phyloP scores from a whole-genome alignment of 1,284 basidiomycete genomes.

The Tranzscheliella williamsii region DNA sequence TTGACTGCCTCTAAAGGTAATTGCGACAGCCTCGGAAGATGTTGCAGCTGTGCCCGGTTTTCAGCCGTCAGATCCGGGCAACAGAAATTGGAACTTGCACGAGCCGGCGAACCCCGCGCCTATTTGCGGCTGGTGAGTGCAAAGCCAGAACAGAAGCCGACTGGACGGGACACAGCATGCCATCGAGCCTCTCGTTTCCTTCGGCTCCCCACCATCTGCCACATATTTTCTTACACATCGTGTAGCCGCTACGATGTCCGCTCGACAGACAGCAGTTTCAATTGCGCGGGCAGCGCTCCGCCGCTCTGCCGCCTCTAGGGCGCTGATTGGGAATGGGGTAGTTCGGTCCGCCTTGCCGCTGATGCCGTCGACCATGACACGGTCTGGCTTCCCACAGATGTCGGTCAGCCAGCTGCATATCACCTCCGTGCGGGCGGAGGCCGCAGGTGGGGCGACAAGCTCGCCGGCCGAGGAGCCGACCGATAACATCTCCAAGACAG shows the following conservation, averaged over 20 bases:
- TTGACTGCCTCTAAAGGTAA: slow-evolving; percentile 33
- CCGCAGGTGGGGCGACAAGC: slow-evolving; percentile 23
- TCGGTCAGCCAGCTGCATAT: slow-evolving; percentile 8
- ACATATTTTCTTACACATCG: too few species aligned
- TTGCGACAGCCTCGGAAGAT: background rate
- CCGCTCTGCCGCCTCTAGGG: background rate
- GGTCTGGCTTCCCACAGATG: background rate
- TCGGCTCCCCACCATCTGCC: too few species aligned
- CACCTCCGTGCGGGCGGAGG: slow-evolving; percentile 5
- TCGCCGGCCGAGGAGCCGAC: slow-evolving; percentile 12
- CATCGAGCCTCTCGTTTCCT: too few species aligned
- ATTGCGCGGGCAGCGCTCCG: too few species aligned
- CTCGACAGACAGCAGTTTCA: too few species aligned
- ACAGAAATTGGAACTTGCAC: background rate
- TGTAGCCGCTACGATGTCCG: too few species aligned
- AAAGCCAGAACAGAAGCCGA: too few species aligned
- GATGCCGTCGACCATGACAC: slow-evolving; percentile 6
- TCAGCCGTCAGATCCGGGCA: background rate
- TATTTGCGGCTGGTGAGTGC: too few species aligned
- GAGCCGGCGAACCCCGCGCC: too few species aligned
- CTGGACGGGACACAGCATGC: too few species aligned
- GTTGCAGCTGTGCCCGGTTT: background rate
- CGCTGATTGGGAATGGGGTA: background rate
- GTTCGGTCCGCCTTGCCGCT: background rate
- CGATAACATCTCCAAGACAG: slow-evolving; percentile 65